Evolutionary conservation across 306 rosid genomes (phyloP), one percentile per base, ranked within the genome.

Genomic region (Lithocarpus polystachyus): DNA sequence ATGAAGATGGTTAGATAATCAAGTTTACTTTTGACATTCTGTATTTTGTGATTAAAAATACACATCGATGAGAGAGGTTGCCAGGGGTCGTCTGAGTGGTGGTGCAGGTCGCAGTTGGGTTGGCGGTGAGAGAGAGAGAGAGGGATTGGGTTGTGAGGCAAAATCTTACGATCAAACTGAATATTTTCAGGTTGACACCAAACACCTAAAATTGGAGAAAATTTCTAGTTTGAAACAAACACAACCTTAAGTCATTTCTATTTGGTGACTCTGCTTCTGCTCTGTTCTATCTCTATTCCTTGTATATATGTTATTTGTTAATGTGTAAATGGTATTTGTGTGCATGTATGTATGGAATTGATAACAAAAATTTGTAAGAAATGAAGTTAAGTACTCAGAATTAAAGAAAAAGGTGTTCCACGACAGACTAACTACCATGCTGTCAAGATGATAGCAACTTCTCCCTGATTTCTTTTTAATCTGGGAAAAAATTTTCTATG

Each of bases 1-100:
- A 45, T 51, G 56, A 76, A 72, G 73, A 78, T 56, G 71, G 71
- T 52, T 31, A 73, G 80, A 28, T 67, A 64, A 33, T 73, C 35
- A n/a, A 59, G 54, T 73, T 72, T n/a, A 68, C 20, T 19, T 26
- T 31, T 1, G 19, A 35, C 24, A 7, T 18, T 31, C 52, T 68
- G 72, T 68, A 35, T 35, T 35, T 35, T 19, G 51, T 19, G 72
- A 18, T 43, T n/a, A 72, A 15, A 8, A 37, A 37, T 7, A 37
- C 45, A 37, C 45, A 8, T 37, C 45, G 45, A 37, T 37, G 45
- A 8, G 45, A 37, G 45, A 37, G 45, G 45, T 37, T 37, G 11
- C 45, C 45, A 37, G 45, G 45, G 11, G 11, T 37, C 1, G 11
- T 37, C 11, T 37, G 45, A 37, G 45, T 37, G 43, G 43, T 37